These are phyloP conservation scores for Phytopythium mirpurense DNA, from an alignment of 352 stramenopile genomes.

Conservation along the genomic window DNA sequence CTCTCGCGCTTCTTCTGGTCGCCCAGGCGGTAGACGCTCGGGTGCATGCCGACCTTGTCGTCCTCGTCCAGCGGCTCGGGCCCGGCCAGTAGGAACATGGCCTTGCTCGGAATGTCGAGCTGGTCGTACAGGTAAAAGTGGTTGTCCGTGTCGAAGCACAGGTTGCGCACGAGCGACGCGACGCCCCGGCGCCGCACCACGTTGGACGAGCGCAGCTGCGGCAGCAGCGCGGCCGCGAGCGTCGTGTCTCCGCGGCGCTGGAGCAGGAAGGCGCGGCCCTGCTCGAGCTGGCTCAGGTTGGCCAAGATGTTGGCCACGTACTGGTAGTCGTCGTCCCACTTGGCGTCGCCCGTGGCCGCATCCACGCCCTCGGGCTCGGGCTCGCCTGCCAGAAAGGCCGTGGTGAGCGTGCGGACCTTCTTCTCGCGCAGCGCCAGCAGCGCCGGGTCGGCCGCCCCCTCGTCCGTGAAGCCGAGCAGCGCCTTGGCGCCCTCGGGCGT, in stretches of 20 bases:
- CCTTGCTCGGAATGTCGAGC: constrained; percentile 74
- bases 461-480: constrained; percentile 62
- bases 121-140: constrained; percentile 88
- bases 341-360: constrained; percentile 57
- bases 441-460: constrained; percentile 28
- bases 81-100: constrained; percentile 67
- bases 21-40: constrained; percentile 64
- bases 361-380: constrained; percentile 76
- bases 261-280: constrained; percentile 73
- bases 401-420: constrained; percentile 77
- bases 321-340: constrained; percentile 87
- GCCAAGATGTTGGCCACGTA: constrained; percentile 83
- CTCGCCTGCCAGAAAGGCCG: constrained; percentile 62
- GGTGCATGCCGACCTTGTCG: constrained; percentile 79
- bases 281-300: constrained; percentile 80
- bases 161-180: constrained; percentile 62
- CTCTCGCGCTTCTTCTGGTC: constrained; percentile 83
- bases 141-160: constrained; percentile 87
- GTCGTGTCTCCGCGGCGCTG: constrained; percentile 66
- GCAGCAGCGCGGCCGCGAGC: constrained; percentile 55
- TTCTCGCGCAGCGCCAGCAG: constrained; percentile 61
- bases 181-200: constrained; percentile 74
- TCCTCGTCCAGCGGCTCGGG: constrained; percentile 73
- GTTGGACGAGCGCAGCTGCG: constrained; percentile 79
- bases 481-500: constrained; percentile 57